phyloP scores from a whole-genome alignment of 164 flowering plant species.

The Vitis cinerea region DNA sequence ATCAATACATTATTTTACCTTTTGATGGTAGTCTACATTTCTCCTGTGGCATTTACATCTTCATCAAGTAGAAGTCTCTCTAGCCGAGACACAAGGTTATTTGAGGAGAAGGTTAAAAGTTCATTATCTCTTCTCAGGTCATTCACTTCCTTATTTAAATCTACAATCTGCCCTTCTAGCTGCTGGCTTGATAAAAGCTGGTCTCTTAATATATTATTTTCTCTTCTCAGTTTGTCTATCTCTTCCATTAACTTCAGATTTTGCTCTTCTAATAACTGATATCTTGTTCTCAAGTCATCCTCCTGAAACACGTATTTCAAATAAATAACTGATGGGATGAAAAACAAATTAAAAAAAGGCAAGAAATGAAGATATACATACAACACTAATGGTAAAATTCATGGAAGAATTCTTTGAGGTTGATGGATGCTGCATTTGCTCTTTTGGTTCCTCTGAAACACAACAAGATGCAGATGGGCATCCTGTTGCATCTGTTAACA shows the following conservation, averaged over 20 bases:
- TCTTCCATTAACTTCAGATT: conserved; percentile 15
- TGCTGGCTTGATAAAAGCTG: conserved; percentile 7
- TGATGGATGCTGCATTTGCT: not conserved
- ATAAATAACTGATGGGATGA: not conserved
- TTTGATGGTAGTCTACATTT: not conserved
- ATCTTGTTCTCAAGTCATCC: conserved; percentile 11
- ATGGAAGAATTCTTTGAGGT: not conserved
- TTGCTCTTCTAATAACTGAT: conserved; percentile 10
- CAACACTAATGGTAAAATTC: not conserved
- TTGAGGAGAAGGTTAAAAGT: conserved; percentile 3
- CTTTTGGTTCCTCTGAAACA: not conserved
- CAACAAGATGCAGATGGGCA: not conserved
- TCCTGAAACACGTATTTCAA: conserved; percentile 3
- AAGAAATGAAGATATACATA: not conserved
- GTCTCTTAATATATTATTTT: conserved; percentile 7
- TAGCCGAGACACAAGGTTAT: conserved; percentile 12
- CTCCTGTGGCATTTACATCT: conserved; percentile 1
- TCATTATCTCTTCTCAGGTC: conserved; percentile 17
- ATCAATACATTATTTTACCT: too few species aligned
- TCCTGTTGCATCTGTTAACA: not conserved
- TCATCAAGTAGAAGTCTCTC: conserved; percentile 17
- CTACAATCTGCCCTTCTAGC: conserved; percentile 1
- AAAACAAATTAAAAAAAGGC: not conserved
- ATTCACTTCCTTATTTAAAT: conserved; percentile 16
- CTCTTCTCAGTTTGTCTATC: conserved; percentile 7